These are phyloP conservation scores for Chrysosporium keratinophilum DNA, from an alignment of 2,329 filamentous ascomycete genomes.

Conservation along the genomic window DNA sequence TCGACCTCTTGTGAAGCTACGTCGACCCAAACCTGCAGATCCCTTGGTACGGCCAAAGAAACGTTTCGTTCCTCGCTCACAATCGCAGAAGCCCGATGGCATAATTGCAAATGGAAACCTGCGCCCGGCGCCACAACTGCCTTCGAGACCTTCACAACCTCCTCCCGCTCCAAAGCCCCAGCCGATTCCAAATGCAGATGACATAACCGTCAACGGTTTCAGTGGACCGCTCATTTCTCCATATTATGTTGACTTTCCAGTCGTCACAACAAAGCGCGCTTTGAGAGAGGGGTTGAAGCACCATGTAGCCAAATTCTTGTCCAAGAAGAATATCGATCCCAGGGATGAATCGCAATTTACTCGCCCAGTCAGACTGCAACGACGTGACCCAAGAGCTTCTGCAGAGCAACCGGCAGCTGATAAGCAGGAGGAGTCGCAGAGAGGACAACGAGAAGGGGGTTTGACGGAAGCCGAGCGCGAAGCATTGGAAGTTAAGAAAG, in stretches of 20 bases:
- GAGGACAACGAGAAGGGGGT: slow-evolving; percentile 32
- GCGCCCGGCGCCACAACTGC: slow-evolving; percentile 17
- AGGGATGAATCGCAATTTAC: slow-evolving; percentile 75
- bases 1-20: slow-evolving; percentile 36
- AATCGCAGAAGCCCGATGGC: slow-evolving; percentile 1
- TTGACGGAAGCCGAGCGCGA: slow-evolving; percentile 58
- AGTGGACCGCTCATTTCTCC: slow-evolving; percentile 33
- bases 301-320: slow-evolving; percentile 75
- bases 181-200: slow-evolving; percentile 20
- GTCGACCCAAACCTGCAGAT: slow-evolving; percentile 46
- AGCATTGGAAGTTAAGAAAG: slow-evolving; percentile 49
- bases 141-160: slow-evolving; percentile 15
- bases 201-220: slow-evolving; percentile 34
- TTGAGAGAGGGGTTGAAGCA: slow-evolving; percentile 70
- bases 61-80: slow-evolving; percentile 23
- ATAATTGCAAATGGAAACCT: slow-evolving; percentile 20
- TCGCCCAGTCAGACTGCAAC: slow-evolving; percentile 76
- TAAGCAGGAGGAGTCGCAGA: slow-evolving; percentile 47
- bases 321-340: slow-evolving; percentile 52
- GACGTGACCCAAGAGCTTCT: slow-evolving; percentile 66
- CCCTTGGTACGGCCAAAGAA: slow-evolving; percentile 56
- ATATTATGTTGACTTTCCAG: slow-evolving; percentile 49
- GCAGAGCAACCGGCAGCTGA: slow-evolving; percentile 22
- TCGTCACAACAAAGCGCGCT: slow-evolving; percentile 73
- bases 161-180: slow-evolving; percentile 18